Base-by-base conservation (phyloP, 768 basidiomycete genomes). In the Russula lepida region DNA sequence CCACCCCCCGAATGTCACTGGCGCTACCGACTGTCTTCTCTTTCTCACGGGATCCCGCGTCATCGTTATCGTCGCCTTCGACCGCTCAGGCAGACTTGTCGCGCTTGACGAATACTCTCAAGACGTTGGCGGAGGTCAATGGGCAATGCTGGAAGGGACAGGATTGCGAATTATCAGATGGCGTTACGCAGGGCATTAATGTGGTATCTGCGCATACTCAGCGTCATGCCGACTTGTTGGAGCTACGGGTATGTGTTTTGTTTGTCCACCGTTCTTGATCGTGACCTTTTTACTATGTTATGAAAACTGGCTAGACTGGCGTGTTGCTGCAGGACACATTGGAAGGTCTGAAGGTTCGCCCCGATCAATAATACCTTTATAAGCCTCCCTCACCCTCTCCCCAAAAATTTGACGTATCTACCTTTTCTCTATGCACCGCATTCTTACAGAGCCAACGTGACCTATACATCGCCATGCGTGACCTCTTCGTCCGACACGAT, bases 401-500 rank as follows among this genome's bases (percentile, higher is more conserved):
- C 21, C 23, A 7, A n/a, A 25, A n/a, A 1, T 43, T 41, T n/a
- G 39, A 39, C 37, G 17, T 19, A 19, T 39, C 17, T n/a, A 13
- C 12, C 9, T 3, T 3, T 33, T 33, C 32, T 33, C 35, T 17
- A 17, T 17, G n/a, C 21, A 21, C 21, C n/a, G 30, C 60, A 37
- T 50, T 15, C 7, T 57, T 47, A 37, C 74, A 93, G 84, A 74
- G 74, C 49, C 85, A 97, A 73, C 84, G 91, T 30, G 91, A 95
- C 71, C 77, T 98, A 8, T 95, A 93, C 70, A 76, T 93, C 53
- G 86, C 92, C 6, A 87, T 88, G 69, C 83, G 90, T 39, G 94
- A 97, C 68, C 78, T 95, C 7, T 89, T 95, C 70, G 77, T 86
- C 56, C 84, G 94, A 23, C 88, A 92, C 66, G 92, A 95, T 64